These are phyloP conservation scores for Tillandsia fasciculata DNA, from an alignment of 176 grass and related monocot species.

Conservation along the genomic window DNA sequence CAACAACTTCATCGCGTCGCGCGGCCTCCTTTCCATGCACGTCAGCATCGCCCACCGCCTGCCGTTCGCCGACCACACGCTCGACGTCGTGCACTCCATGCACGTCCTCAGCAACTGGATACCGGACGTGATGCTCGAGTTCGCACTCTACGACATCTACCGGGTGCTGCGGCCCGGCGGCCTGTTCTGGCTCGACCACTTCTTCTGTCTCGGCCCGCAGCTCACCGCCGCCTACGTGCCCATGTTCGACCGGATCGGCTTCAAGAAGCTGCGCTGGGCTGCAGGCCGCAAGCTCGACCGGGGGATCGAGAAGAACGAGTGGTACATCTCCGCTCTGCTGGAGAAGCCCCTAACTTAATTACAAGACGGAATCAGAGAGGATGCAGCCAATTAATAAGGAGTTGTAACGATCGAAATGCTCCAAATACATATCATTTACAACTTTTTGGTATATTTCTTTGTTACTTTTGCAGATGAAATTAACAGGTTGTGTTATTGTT, in stretches of 20 bases:
- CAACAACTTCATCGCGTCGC: slow-evolving; percentile 44
- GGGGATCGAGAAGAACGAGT: slow-evolving; percentile 33
- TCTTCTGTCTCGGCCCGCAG: slow-evolving; percentile 33
- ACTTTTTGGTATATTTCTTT: too few relatives aligned
- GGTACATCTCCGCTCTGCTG: slow-evolving; percentile 43
- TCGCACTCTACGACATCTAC: slow-evolving; percentile 39
- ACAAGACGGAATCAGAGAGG: too few relatives aligned
- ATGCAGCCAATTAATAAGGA: too few relatives aligned
- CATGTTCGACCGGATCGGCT: slow-evolving; percentile 29
- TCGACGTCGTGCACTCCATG: slow-evolving; percentile 42
- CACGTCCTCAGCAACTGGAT: slow-evolving; percentile 36
- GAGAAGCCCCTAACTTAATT: slow-evolving; percentile 36
- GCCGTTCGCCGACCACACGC: slow-evolving; percentile 20
- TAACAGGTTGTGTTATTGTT: too few relatives aligned
- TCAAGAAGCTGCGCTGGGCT: slow-evolving; percentile 41
- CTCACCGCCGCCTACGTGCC: slow-evolving; percentile 24
- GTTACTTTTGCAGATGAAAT: too few relatives aligned
- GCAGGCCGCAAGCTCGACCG: slow-evolving; percentile 34
- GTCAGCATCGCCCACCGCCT: slow-evolving; percentile 17
- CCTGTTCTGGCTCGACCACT: slow-evolving; percentile 45
- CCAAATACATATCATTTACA: too few relatives aligned
- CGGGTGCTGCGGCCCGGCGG: slow-evolving; percentile 37
- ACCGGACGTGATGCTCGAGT: slow-evolving; percentile 27
- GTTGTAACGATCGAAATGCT: too few relatives aligned
- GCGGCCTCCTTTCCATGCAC: slow-evolving; percentile 37